A percentile compares a stretch with the other conserved stretches of the same genome.
Conservation (phyloP, 495 filamentous ascomycete genomes). For the Xylaria longipes region DNA sequence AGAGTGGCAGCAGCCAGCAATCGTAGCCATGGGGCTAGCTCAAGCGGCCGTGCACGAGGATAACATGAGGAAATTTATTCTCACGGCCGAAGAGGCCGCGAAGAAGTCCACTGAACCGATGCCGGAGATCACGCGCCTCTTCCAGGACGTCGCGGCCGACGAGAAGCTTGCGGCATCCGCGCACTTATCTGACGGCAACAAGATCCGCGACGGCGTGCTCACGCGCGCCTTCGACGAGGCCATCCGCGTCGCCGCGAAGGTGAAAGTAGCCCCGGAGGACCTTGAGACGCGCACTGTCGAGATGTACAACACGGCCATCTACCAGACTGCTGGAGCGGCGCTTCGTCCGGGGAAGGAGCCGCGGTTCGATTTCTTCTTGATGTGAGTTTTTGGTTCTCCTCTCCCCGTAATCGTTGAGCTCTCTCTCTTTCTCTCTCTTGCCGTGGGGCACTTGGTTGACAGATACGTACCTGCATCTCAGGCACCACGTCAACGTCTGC, state of each 20-base stretch:
- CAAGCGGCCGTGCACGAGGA: slow-evolving; percentile 70
- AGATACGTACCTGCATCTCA: slow-evolving; percentile 17
- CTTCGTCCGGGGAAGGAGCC: slow-evolving; percentile 66
- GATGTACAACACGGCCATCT: slow-evolving; percentile 74
- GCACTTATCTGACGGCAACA: slow-evolving; percentile 61
- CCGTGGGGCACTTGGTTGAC: not conserved
- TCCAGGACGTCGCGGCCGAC: slow-evolving; percentile 63
- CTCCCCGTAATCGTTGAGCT: not conserved
- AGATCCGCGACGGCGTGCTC: slow-evolving; percentile 71
- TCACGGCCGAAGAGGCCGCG: slow-evolving; percentile 60
- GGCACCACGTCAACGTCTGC: slow-evolving; percentile 51
- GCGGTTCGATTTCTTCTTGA: slow-evolving; percentile 84
- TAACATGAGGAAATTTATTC: slow-evolving; percentile 58
- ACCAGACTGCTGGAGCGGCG: slow-evolving; percentile 65
- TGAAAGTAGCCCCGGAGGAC: slow-evolving; percentile 63
- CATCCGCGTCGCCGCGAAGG: slow-evolving; percentile 64
- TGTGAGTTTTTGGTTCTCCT: slow-evolving; percentile 47
- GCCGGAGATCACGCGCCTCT: slow-evolving; percentile 62
- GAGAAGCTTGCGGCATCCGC: slow-evolving; percentile 59
- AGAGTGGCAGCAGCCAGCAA: slow-evolving; percentile 79
- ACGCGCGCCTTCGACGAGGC: slow-evolving; percentile 67
- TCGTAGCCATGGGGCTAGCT: slow-evolving; percentile 81
- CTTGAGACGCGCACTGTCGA: slow-evolving; percentile 73
- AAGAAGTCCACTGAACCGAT: slow-evolving; percentile 27
- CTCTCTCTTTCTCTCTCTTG: not conserved